Conservation (phyloP, 148 eudicot genomes). For the Heliamphora exappendiculata region DNA sequence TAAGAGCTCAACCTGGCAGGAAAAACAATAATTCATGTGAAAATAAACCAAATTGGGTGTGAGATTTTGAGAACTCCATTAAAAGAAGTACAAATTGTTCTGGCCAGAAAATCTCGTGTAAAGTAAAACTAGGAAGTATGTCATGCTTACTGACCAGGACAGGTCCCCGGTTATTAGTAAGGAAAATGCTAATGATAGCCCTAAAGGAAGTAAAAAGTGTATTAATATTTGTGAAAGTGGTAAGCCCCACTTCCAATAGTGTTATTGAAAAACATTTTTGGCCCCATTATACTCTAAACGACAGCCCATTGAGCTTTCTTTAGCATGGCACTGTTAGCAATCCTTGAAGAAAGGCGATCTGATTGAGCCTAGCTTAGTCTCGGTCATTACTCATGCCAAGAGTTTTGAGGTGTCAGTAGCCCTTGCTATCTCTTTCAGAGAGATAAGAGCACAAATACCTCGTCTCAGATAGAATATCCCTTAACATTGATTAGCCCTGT, state of each 20-base stretch:
- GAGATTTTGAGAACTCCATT: neutral
- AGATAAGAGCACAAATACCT: neutral
- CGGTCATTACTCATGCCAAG: neutral
- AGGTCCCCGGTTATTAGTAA: neutral
- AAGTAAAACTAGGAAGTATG: neutral
- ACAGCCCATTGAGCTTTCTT: no score
- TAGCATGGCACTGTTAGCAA: no score
- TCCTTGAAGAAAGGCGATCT: neutral
- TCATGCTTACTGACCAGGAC: neutral
- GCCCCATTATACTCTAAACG: no score
- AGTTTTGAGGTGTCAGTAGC: constrained; percentile 1
- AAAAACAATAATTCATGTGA: neutral
- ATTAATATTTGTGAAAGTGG: no score
- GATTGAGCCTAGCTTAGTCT: neutral
- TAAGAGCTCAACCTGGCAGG: constrained; percentile 75
- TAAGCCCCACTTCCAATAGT: no score
- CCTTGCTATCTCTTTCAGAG: neutral
- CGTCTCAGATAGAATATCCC: neutral
- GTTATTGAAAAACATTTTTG: no score
- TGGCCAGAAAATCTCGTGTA: neutral
- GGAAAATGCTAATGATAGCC: no score
- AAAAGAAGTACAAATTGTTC: neutral
- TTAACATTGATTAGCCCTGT: neutral
- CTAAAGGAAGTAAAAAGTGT: no score
- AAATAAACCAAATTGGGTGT: neutral